Base-by-base conservation (phyloP, 2,329 filamentous ascomycete genomes). In the Onygena corvina region DNA sequence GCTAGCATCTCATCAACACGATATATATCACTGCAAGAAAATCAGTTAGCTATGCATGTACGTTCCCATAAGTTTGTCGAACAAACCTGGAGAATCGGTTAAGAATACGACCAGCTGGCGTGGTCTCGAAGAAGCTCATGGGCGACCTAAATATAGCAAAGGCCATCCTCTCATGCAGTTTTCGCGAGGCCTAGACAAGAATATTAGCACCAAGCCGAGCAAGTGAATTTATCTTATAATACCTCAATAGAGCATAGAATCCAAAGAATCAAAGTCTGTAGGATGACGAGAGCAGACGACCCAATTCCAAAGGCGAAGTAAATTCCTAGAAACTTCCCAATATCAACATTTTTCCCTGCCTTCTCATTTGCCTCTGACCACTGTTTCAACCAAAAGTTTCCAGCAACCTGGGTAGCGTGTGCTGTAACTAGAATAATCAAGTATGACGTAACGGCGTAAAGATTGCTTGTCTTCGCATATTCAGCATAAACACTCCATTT, bases 191-290 rank as follows among this genome's bases (percentile, higher is more conserved):
- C 80, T 86, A 46, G 25, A 51, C 50, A 42, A 18, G 8, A 45
- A 58, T 33, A 52, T 57, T 47, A 54, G 48, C 11, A 40, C 35
- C 18, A 16, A 30, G 8, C 12, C 16, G 30, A 2, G 5, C 5
- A 36, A 47, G 9, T 46, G n/a, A 14, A 31, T 4, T 16, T 2
- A 16, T 27, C 14, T 46, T 35, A n/a, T 48, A 40, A 29, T 72
- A 86, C 84, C 77, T 98, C 92, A 54, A 98, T 98, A 3, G 92
- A 96, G 70, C 93, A 98, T 71, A 98, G 96, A 57, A 98, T 96
- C 92, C 92, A 98, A 23, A 98, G 74, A 55, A 98, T 88, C 58
- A 98, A 71, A 4, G 90, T 96, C 68, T 96, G 92, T 25, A 93
- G 62, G 35, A 96, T 87, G 2, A 93, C 90, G 55, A 98, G 73